Conservation (phyloP, 106 monocot genomes). For the Cymbidium sinense region DNA sequence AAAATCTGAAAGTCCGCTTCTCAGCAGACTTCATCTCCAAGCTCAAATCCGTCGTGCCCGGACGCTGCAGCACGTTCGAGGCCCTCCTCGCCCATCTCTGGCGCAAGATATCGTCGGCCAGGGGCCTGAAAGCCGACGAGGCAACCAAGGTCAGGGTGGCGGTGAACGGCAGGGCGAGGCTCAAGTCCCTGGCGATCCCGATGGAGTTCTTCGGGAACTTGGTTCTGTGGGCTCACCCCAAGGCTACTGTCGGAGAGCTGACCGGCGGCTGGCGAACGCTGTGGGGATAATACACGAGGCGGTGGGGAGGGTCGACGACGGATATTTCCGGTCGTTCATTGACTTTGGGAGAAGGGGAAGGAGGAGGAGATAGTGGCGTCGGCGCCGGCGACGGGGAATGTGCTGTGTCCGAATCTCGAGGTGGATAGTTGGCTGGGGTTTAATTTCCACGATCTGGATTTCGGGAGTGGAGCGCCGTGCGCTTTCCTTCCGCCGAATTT, state of each 20-base stretch:
- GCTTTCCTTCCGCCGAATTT: constrained; percentile 25
- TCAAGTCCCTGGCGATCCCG: constrained; percentile 23
- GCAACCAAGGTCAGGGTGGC: constrained; percentile 29
- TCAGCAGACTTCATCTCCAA: constrained; percentile 25
- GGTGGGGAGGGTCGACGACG: constrained; percentile 18
- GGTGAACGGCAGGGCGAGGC: constrained; percentile 43
- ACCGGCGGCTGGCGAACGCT: not conserved
- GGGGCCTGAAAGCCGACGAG: constrained; percentile 18
- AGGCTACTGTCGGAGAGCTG: constrained; percentile 15
- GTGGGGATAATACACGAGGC: constrained; percentile 28
- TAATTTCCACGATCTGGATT: constrained; percentile 50
- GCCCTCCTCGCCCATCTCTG: constrained; percentile 52
- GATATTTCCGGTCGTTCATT: constrained; percentile 66
- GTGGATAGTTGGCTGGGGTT: constrained; percentile 69
- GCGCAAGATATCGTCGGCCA: constrained; percentile 39
- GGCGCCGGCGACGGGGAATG: constrained; percentile 8
- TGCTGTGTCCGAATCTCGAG: constrained; percentile 51
- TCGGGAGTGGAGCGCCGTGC: constrained; percentile 38
- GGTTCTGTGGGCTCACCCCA: constrained; percentile 48
- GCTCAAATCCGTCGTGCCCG: constrained; percentile 29
- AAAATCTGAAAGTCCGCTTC: constrained; percentile 41
- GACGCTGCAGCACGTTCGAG: constrained; percentile 51
- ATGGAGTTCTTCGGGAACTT: constrained; percentile 58
- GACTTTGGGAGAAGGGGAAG: constrained; percentile 38
- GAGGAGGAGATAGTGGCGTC: constrained; percentile 14